Evolutionary conservation across 164 flowering plant genomes (phyloP), one percentile per base, ranked within the genome.

Genomic region (Vitis rupestris): DNA sequence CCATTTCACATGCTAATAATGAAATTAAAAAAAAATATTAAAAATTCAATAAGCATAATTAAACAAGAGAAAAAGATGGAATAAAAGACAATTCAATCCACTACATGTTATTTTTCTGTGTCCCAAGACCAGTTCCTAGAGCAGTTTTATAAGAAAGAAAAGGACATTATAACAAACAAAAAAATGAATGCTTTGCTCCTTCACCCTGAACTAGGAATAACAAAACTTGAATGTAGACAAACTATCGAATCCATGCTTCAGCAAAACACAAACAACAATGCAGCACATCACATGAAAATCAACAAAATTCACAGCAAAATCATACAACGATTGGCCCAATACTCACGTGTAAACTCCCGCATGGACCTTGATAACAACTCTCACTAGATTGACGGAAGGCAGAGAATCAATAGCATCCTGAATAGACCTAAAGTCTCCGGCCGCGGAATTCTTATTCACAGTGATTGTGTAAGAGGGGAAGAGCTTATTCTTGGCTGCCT

Each of bases 361-460:
- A 76, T 91, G 88, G 62, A 96, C 89, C 63, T 84, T 87, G 85
- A 96, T 92, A 56, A 91, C 85, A 65, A 93, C 95, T 81, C 99
- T 85, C 29, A 88, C 84, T 54, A 85, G 82, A 83, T 91, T 96
- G 67, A 93, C 70, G 59, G 75, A 74, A n/a, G 99, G 99, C 27
- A 96, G 91, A 50, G 97, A 93, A 80, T 93, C 97, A 76, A 96
- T 82, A 72, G 99, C 98, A 6, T 77, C 90, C 68, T 96, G 99
- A 62, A 96, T 89, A 8, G 89, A 60, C 4, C 90, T 89, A 71
- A 96, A 96, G 76, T 91, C 98, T 52, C 97, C 99, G 11, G 70
- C 50, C 0, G 75, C 74, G 0, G 90, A 92, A 59, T 89, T 90
- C 70, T 85, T 88, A 61, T 74, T 74, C 2, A 96, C 97, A 7